Conservation (phyloP, 768 basidiomycete species). For the Hydnum rufescens region DNA sequence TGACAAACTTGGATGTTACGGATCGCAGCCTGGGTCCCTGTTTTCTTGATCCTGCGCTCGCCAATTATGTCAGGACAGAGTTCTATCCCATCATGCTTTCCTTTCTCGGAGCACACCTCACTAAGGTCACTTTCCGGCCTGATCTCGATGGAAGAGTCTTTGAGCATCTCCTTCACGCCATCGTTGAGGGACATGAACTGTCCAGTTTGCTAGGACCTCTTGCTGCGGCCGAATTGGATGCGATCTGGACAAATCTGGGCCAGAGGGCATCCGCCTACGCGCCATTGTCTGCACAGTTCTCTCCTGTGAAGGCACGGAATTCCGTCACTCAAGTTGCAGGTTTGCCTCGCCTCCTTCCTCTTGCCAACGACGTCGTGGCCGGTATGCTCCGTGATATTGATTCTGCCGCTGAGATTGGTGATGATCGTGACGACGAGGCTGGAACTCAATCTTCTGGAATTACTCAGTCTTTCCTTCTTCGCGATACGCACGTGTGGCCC, state of each 20-base stretch:
- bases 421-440: not conserved
- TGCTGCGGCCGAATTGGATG: not conserved
- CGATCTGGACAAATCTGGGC: not conserved
- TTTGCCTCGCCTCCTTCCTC: too few species aligned
- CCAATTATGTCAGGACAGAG: not conserved
- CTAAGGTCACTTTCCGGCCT: not conserved
- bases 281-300: not conserved
- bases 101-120: not conserved
- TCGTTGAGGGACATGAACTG: not conserved
- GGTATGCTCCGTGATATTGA: too few species aligned
- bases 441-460: conserved; percentile 7
- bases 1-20: not conserved
- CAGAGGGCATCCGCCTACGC: not conserved
- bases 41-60: not conserved
- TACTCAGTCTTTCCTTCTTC: conserved; percentile 6
- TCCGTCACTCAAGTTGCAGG: too few species aligned
- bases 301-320: not conserved
- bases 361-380: not conserved
- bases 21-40: not conserved
- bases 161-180: not conserved
- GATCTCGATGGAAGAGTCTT: not conserved
- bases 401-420: too few species aligned
- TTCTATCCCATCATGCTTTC: not conserved
- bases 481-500: conserved; percentile 43
- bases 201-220: not conserved